Conservation (phyloP, 73 alveolate species). For the Durusdinium trenchii region DNA sequence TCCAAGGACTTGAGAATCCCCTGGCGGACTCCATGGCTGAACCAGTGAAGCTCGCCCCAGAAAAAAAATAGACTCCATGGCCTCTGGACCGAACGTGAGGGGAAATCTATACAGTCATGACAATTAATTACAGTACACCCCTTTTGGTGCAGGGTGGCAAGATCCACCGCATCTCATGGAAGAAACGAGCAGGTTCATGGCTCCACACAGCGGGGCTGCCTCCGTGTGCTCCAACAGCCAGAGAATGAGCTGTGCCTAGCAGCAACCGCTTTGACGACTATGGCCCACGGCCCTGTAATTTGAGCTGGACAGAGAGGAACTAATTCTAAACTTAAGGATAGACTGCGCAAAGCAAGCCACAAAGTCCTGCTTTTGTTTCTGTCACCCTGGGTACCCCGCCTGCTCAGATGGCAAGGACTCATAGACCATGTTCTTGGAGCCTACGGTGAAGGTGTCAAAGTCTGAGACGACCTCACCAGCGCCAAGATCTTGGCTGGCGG, state of each 20-base stretch:
- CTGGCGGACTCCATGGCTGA: no score
- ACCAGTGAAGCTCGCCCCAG: no score
- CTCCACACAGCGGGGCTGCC: neutral
- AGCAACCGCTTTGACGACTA: neutral
- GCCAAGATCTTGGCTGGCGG: no score
- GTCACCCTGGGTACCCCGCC: neutral
- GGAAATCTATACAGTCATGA: neutral
- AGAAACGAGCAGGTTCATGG: neutral
- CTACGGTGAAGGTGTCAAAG: constrained; percentile 89
- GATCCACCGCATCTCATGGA: no score
- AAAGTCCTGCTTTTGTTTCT: neutral
- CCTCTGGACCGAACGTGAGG: neutral
- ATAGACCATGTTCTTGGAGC: constrained; percentile 87
- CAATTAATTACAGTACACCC: no score
- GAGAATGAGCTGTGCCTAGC: constrained; percentile 75
- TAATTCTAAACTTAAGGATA: no score
- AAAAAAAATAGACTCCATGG: neutral
- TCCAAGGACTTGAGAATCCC: constrained; percentile 75
- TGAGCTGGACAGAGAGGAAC: neutral
- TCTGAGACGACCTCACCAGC: constrained; percentile 83
- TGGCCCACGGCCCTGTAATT: neutral
- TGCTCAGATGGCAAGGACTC: constrained; percentile 86
- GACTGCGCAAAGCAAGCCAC: no score
- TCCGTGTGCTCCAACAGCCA: constrained; percentile 78
- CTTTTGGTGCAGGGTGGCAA: no score